phyloP scores from a whole-genome alignment of 805 yeast genomes.

The Jamesozyma gamospora region DNA sequence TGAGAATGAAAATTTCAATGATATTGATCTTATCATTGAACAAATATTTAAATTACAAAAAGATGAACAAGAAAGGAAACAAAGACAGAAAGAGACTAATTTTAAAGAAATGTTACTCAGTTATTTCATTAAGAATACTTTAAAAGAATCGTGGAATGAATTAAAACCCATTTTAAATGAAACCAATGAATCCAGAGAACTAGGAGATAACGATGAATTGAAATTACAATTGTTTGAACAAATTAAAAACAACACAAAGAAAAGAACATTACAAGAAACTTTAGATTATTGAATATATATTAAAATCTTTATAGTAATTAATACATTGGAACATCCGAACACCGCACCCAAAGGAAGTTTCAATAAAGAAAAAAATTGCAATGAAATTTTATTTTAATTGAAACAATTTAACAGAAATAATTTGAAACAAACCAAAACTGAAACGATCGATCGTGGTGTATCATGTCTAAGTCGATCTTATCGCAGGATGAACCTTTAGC shows the following conservation, averaged over 20 bases:
- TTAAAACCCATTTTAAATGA: slow-evolving; percentile 24
- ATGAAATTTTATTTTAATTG: too few species aligned
- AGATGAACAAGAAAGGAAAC: slow-evolving; percentile 17
- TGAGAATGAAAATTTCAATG: slow-evolving; percentile 17
- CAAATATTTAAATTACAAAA: slow-evolving; percentile 20
- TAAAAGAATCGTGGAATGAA: slow-evolving; percentile 31
- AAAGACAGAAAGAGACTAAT: slow-evolving; percentile 9
- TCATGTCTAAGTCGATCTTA: background rate
- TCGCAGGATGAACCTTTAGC: background rate
- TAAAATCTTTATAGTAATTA: too few species aligned
- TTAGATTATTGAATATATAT: slow-evolving; percentile 20
- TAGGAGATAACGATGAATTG: slow-evolving; percentile 26
- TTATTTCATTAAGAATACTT: slow-evolving; percentile 1
- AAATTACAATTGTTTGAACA: slow-evolving; percentile 29
- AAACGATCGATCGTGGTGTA: background rate
- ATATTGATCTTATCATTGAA: slow-evolving; percentile 8
- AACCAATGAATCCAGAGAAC: slow-evolving; percentile 28
- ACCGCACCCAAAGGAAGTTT: too few species aligned
- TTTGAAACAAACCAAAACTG: too few species aligned
- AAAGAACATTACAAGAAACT: slow-evolving; percentile 19
- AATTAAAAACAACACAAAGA: slow-evolving; percentile 5
- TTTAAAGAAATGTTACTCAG: slow-evolving; percentile 18
- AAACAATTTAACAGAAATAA: too few species aligned
- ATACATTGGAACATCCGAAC: too few species aligned
- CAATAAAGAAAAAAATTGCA: too few species aligned